Evolutionary conservation across 177 flowering plant species (phyloP), one percentile per base, ranked within the genome.

Genomic region (Vitis hybrid): DNA sequence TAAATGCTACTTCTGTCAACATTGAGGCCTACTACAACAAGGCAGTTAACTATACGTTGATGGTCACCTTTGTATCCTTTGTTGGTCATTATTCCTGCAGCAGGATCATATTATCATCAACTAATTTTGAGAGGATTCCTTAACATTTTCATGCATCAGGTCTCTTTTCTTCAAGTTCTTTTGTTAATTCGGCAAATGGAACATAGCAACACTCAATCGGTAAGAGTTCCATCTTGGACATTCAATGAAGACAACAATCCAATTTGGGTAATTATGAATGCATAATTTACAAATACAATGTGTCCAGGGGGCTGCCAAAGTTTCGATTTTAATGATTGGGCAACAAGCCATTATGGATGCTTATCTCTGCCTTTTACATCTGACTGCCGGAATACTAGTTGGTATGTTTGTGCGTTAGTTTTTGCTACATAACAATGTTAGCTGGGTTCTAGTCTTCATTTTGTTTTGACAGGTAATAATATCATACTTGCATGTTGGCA

Each of bases 41-140:
- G 82, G 99, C 99, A 60, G 93, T 95, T 71, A 95, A 95, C 75
- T 95, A 93, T 79, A 95, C 99, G 67, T 84, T 95, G 84, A 90
- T 95, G 99, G 96, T 95, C 76, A 93, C 98, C 65, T 95, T 95
- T 85, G 99, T 95, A 95, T 95, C 98, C 97, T 92, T 81, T 45
- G 55, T 16, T 49, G 53, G 33, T 58, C 31, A 15, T 16, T 11
- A 45, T 13, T 64, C 22, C 18, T 60, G 13, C 22, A 26, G 60
- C 4, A 64, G 76, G 19, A 22, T 63, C 13, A 29, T 19, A 12
- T 8, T 58, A 50, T 72, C 65, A 51, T 73, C 60, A 10, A 31
- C 50, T 67, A 8, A 19, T 79, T 60, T 55, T 51, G 19, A 49
- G 50, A 79, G 77, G 69, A 59, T 55, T 78, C 88, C 90, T 94